Percentiles rank a stretch among this genome's conserved stretches.
Conservation (phyloP, 768 basidiomycete genomes). For the Naganishia vaughanmartiniae region DNA sequence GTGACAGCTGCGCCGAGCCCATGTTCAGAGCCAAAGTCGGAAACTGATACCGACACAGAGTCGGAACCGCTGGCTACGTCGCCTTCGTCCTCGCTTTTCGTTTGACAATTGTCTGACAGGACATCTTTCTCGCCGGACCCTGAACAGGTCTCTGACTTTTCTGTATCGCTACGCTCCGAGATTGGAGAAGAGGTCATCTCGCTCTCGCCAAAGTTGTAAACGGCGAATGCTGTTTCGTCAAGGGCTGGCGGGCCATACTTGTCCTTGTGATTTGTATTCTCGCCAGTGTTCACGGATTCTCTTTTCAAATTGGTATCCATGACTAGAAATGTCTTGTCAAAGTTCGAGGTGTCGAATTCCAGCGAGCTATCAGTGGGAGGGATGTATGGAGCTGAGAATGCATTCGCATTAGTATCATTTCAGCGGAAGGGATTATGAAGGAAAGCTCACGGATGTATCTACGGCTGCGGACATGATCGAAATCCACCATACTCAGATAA, state of each 20-base stretch:
- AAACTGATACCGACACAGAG: background rate
- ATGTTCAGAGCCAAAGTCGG: background rate
- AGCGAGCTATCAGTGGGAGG: conserved; percentile 85
- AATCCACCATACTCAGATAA: conserved; percentile 66
- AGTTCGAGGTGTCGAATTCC: conserved; percentile 94
- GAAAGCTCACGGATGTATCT: conserved; percentile 71
- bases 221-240: conserved; percentile 20
- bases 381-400: conserved; percentile 74
- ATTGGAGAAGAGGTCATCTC: background rate
- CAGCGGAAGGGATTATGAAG: conserved; percentile 54
- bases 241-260: background rate
- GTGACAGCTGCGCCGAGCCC: background rate
- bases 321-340: conserved; percentile 92
- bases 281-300: conserved; percentile 53
- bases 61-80: background rate
- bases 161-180: background rate
- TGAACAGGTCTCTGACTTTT: background rate
- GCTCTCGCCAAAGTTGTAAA: conserved; percentile 10
- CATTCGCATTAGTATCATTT: conserved; percentile 26
- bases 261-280: conserved; percentile 56
- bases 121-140: background rate
- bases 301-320: conserved; percentile 85
- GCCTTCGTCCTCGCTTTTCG: background rate
- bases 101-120: background rate
- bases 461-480: conserved; percentile 55